phyloP scores from a whole-genome alignment of 371 early-diverging fungal genomes.

The Lichtheimia ornata region DNA sequence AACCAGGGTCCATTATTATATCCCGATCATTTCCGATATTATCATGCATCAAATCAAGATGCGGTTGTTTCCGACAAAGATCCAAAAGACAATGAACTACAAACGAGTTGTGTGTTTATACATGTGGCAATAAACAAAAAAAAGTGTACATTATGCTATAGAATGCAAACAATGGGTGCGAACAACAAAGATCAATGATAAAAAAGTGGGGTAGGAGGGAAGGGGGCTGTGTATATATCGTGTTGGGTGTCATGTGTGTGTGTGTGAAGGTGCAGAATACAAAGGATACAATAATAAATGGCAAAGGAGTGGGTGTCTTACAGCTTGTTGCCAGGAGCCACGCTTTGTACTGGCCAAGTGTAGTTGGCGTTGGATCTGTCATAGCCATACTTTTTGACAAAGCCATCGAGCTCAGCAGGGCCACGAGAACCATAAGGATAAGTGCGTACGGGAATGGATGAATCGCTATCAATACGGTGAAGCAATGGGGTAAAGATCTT shows the following conservation, averaged over 20 bases:
- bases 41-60: too few species aligned
- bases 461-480: conserved; percentile 76
- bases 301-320: background rate
- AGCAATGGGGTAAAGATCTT: conserved; percentile 94
- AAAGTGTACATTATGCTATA: too few species aligned
- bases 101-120: too few species aligned
- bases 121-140: too few species aligned
- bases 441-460: conserved; percentile 61
- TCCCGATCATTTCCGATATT: too few species aligned
- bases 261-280: background rate
- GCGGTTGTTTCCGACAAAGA: too few species aligned
- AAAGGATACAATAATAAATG: too few species aligned
- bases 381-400: conserved; percentile 76
- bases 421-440: conserved; percentile 90
- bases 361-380: conserved; percentile 43
- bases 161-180: too few species aligned
- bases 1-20: too few species aligned
- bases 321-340: conserved; percentile 20
- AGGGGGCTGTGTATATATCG: background rate
- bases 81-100: too few species aligned
- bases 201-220: background rate
- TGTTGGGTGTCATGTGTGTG: background rate
- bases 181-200: background rate
- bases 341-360: conserved; percentile 44
- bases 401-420: conserved; percentile 74